Conservation (phyloP, 2,329 filamentous ascomycete species). For the Teratosphaeria destructans region DNA sequence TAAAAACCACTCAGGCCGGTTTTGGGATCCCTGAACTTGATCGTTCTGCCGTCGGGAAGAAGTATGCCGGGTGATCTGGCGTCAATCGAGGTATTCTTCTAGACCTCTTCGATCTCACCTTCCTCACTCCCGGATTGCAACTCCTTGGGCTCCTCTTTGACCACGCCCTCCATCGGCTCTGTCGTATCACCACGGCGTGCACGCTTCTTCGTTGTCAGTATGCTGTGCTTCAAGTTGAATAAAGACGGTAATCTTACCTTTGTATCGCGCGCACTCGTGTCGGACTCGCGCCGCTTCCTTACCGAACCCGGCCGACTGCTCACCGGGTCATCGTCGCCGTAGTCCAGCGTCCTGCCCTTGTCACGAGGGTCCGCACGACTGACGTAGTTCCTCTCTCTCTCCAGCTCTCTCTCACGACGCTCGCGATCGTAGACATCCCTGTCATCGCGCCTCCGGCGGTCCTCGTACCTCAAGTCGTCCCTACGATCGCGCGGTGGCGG, state of each 20-base stretch:
- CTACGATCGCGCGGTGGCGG: constrained; percentile 25
- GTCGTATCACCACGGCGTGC: not conserved
- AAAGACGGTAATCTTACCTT: constrained; percentile 27
- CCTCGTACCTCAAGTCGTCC: constrained; percentile 12
- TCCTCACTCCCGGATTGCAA: constrained; percentile 88
- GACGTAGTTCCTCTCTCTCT: constrained; percentile 78
- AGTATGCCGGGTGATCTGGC: not conserved
- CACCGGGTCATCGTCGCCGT: constrained; percentile 58
- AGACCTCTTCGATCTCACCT: constrained; percentile 85
- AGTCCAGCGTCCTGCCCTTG: constrained; percentile 79
- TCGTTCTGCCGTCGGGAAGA: not conserved
- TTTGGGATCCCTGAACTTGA: not conserved
- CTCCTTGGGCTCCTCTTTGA: constrained; percentile 45
- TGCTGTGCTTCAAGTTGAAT: not conserved
- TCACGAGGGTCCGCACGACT: constrained; percentile 69
- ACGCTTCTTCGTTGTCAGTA: not conserved
- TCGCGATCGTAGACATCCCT: constrained; percentile 65
- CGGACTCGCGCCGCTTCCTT: constrained; percentile 58
- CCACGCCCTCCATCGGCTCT: constrained; percentile 8
- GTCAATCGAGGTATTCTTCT: constrained; percentile 11
- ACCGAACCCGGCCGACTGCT: constrained; percentile 43
- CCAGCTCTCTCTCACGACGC: constrained; percentile 76
- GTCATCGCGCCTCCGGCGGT: constrained; percentile 27
- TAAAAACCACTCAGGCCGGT: not conserved
- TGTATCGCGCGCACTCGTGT: constrained; percentile 35